Base-by-base conservation (phyloP, 805 yeast species). In the Starmera dryadoides region DNA sequence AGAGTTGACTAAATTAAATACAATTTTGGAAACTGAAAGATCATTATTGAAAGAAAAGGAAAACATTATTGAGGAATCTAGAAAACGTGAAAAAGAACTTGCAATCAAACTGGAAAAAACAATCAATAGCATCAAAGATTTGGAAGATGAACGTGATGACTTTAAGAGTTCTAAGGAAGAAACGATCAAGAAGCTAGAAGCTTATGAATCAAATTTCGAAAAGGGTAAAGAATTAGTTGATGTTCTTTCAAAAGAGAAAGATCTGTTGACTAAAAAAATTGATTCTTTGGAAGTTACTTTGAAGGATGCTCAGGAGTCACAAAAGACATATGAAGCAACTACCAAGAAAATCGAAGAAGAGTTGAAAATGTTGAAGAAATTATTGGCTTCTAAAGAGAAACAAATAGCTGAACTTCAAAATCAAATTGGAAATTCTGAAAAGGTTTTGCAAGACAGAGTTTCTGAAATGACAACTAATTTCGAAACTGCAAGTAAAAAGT, bases 21-120 rank as follows among this genome's bases (percentile, higher is more conserved):
- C 54, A 5, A 42, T 54, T 19, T 55, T 71, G 8, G 58, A 58
- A n/a, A 46, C 63, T 19, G 79, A 74, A 42, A 54, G 68, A 17
- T 49, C 52, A 25, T 52, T 62, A 14, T 65, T 79, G 17, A 60
- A 67, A 26, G 71, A 68, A 37, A 75, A 75, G 39, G 77, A 76
- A 35, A 51, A 53, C 2, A 55, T 64, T n/a, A 50, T 85, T 12
- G 61, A 63, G 4, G 55, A 62, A 10, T 58, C 76, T 8, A 69
- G 69, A 41, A 47, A 45, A 5, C 67, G 67, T 12, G 77, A 73
- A 43, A 50, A 50, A 4, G 57, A 55, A 18, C 42, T 64, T 11
- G 47, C 55, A 33, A 35, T 43, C 17, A 51, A 58, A 37, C 43
- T 58, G 26, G 41, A 45, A 7, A 47, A 51, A 17, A 50, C 57